Base-by-base conservation (phyloP, 371 early-diverging fungal genomes). In the Mucor racemosus region DNA sequence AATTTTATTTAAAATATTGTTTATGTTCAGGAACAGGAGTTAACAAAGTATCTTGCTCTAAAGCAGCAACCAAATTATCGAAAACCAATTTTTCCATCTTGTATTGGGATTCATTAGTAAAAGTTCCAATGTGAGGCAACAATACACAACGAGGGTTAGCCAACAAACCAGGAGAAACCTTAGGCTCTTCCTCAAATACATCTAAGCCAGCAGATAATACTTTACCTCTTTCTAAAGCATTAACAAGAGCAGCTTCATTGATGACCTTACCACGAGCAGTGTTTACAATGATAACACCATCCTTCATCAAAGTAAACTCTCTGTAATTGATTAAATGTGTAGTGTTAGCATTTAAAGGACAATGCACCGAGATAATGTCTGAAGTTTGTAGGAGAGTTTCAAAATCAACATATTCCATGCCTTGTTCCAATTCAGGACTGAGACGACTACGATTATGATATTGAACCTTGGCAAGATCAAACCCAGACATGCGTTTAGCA, bases 241-340 rank as follows among this genome's bases (percentile, higher is more conserved):
- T 66, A 15, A 86, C 85, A 4, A 89, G 54, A 0, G 85, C 86
- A 9, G 72, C 66, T 61, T 86, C 87, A 63, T 85, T 69, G 21
- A 89, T 79, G 0, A 89, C 85, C 35, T 85, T 81, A 0, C 89
- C 89, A 14, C 89, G 83, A 7, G 89, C 79, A 0, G 89, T 89
- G 62, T 89, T 89, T 21, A 89, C 76, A 33, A 89, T 56, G 58
- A 85, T 81, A 2, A 80, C 76, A 19, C 80, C 81, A 38, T 77
- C 57, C 66, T 89, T 89, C 86, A 85, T 86, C 70, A 69, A 66
- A 0, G 76, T 60, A 21, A 89, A 79, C 44, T 85, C 81, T 19
- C 70, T 69, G 10, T 76, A 69, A 40, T 75, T 76, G 31, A 89
- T 61, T 48, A 89, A 67, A 58, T 86, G 81, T 5, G 70, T 76